These are phyloP conservation scores for Pythium volutum DNA, from an alignment of 352 stramenopile species.

Conservation along the genomic window DNA sequence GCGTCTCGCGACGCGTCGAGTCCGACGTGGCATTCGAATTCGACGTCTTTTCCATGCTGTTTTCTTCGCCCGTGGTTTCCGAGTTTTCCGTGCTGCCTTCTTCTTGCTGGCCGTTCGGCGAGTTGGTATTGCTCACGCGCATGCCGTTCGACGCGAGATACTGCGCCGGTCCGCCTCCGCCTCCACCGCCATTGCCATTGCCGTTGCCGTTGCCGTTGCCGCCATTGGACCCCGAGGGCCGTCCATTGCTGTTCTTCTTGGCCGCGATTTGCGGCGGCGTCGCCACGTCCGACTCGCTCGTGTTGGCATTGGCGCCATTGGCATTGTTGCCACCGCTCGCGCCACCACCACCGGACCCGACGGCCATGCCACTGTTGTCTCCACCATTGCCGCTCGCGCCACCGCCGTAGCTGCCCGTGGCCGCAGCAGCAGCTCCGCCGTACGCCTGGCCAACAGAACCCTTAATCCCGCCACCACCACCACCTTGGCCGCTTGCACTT, in stretches of 20 bases:
- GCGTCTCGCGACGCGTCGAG: constrained; percentile 42
- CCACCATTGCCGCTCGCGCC: neutral
- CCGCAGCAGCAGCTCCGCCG: neutral
- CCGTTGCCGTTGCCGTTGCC: neutral
- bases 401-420: neutral
- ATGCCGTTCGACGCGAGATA: constrained; percentile 19
- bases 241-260: neutral
- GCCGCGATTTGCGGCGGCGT: neutral
- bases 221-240: neutral
- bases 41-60: constrained; percentile 43
- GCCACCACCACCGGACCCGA: neutral
- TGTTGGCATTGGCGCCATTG: neutral
- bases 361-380: neutral
- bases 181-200: neutral
- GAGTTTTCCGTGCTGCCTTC: constrained; percentile 69
- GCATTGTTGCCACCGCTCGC: neutral
- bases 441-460: too few species aligned
- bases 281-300: neutral
- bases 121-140: constrained; percentile 1
- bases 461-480: neutral
- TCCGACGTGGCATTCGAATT: constrained; percentile 47
- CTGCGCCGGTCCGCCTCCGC: constrained; percentile 8
- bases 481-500: neutral
- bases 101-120: constrained; percentile 24
- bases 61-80: constrained; percentile 76